phyloP scores from a whole-genome alignment of 106 monocot genomes.

The Posidonia australis region DNA sequence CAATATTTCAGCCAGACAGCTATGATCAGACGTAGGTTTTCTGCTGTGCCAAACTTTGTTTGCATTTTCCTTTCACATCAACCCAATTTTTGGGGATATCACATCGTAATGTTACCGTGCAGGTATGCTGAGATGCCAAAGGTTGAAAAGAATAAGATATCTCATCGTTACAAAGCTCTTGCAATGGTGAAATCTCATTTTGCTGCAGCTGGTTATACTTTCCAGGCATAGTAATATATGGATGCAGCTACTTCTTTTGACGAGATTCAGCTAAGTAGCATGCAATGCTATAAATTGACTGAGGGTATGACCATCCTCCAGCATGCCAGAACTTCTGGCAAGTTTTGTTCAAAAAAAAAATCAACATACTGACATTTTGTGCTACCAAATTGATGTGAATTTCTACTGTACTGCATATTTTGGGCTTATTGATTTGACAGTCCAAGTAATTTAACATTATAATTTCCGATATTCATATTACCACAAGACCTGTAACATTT shows the following conservation, averaged over 20 bases:
- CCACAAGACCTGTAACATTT: no score
- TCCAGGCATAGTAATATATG: constrained; percentile 15
- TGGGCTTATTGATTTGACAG: no score
- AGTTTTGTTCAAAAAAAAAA: no score
- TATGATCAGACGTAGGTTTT: constrained; percentile 63
- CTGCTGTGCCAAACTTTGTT: background rate
- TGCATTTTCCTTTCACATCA: background rate
- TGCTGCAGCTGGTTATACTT: constrained; percentile 43
- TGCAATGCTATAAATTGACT: background rate
- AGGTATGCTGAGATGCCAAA: constrained; percentile 98
- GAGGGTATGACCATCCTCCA: no score
- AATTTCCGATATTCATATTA: no score
- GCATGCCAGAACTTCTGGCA: no score
- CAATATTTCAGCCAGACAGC: constrained; percentile 86
- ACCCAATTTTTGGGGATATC: background rate
- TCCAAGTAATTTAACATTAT: no score
- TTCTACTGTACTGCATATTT: no score
- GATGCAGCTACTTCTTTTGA: no score
- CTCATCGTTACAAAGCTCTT: constrained; percentile 82
- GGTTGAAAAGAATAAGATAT: constrained; percentile 89
- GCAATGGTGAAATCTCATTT: constrained; percentile 73
- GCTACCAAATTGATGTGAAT: no score
- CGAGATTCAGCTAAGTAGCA: no score
- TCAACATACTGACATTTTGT: no score
- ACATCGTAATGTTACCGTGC: constrained; percentile 1